Percentiles rank a stretch among this genome's conserved stretches.
Conservation (phyloP, 306 rosid species). For the Quercus aquifolioides region DNA sequence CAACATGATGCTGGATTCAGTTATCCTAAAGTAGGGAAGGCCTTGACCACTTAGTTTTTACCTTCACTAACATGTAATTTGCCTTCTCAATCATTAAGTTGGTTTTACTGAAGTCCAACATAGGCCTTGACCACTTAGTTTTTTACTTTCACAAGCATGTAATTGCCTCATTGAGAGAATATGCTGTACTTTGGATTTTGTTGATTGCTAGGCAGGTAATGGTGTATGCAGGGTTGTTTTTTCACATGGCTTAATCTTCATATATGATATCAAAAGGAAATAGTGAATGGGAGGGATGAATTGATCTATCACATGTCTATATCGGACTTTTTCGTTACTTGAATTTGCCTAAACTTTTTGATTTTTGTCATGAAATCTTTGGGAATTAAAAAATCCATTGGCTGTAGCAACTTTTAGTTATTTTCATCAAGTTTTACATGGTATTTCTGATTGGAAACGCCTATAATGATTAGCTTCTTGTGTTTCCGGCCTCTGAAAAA, state of each 20-base stretch:
- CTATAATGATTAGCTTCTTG: not conserved
- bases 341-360: not conserved
- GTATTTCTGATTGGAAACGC: not conserved
- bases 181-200: not conserved
- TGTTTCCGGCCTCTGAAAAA: not conserved
- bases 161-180: not conserved
- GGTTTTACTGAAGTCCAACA: not conserved
- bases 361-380: not conserved
- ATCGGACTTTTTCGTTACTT: not conserved
- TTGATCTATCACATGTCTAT: not conserved
- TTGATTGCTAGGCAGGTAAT: not conserved
- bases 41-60: not conserved
- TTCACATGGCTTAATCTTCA: not conserved
- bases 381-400: not conserved
- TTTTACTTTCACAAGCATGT: not conserved
- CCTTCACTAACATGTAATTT: not conserved
- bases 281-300: not conserved
- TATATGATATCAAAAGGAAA: not conserved
- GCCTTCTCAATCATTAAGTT: not conserved
- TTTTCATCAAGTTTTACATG: not conserved
- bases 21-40: not conserved
- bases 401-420: not conserved
- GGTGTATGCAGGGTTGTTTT: not conserved
- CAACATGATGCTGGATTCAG: not conserved
- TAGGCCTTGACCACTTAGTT: no score